phyloP scores from a whole-genome alignment of 2,329 filamentous ascomycete genomes.

The Sarocladium strictum region DNA sequence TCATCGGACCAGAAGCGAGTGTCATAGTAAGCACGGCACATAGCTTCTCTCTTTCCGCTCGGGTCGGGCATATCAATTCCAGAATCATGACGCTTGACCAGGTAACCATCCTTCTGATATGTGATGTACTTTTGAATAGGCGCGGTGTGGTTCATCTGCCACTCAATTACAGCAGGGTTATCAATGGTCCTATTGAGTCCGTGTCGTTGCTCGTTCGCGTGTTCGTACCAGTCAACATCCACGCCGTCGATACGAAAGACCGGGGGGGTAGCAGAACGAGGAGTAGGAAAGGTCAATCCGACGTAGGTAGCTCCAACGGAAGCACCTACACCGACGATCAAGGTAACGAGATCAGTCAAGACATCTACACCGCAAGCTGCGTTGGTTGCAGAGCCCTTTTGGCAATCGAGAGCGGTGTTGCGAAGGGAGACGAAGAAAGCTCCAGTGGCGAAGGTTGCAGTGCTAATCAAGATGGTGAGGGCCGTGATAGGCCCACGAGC shows the following conservation, averaged over 20 bases:
- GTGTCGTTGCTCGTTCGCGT: not conserved
- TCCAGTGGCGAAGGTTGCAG: not conserved
- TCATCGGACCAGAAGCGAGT: not conserved
- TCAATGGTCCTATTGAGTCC: not conserved
- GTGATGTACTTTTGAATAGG: not conserved
- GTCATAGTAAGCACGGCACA: not conserved
- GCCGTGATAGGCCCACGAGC: not conserved
- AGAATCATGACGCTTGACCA: not conserved
- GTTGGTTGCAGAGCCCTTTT: not conserved
- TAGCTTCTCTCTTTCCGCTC: not conserved
- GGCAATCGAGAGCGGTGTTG: not conserved
- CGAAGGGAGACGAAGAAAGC: not conserved
- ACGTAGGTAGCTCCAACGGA: not conserved
- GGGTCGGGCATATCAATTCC: not conserved
- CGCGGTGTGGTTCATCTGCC: not conserved
- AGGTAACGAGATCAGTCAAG: not conserved
- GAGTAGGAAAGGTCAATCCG: not conserved
- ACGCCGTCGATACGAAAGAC: not conserved
- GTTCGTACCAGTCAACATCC: not conserved
- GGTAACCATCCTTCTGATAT: not conserved
- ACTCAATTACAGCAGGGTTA: not conserved
- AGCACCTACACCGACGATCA: not conserved
- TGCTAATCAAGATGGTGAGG: not conserved
- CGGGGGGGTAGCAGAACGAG: not conserved
- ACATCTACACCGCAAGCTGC: not conserved